These are phyloP conservation scores for Cystobasidiaceae sp. DNA, from an alignment of 1,284 basidiomycete species.

Conservation along the genomic window DNA sequence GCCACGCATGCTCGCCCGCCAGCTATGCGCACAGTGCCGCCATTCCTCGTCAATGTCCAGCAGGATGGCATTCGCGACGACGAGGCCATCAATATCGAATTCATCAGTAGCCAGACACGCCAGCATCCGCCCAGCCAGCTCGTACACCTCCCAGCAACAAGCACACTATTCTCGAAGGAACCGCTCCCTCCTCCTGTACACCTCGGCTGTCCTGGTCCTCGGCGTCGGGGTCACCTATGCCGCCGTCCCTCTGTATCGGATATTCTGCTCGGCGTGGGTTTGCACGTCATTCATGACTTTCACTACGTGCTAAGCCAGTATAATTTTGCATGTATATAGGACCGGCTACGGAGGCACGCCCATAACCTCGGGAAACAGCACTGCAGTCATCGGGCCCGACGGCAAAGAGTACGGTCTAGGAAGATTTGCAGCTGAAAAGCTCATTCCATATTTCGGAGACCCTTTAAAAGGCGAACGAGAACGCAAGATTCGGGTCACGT, in stretches of 20 bases:
- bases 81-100: too few species aligned
- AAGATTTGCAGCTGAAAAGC: conserved; percentile 49
- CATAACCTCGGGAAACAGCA: conserved; percentile 56
- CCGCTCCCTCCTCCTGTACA: conserved; percentile 36
- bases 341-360: conserved; percentile 97
- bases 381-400: neutral
- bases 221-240: conserved; percentile 86
- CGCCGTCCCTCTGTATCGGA: conserved; percentile 92
- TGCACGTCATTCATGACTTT: neutral
- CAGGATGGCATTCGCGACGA: too few species aligned
- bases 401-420: conserved; percentile 12
- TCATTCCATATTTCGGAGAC: conserved; percentile 58
- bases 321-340: neutral
- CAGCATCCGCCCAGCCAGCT: too few species aligned
- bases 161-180: conserved; percentile 28
- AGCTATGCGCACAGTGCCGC: too few species aligned
- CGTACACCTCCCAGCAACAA: too few species aligned
- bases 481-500: conserved; percentile 74
- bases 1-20: too few species aligned
- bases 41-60: too few species aligned
- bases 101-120: too few species aligned
- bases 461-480: conserved; percentile 53
- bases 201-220: conserved; percentile 56
- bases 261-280: conserved; percentile 77
- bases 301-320: neutral